These are phyloP conservation scores for Inga laurina DNA, from an alignment of 306 rosid genomes.

Conservation along the genomic window DNA sequence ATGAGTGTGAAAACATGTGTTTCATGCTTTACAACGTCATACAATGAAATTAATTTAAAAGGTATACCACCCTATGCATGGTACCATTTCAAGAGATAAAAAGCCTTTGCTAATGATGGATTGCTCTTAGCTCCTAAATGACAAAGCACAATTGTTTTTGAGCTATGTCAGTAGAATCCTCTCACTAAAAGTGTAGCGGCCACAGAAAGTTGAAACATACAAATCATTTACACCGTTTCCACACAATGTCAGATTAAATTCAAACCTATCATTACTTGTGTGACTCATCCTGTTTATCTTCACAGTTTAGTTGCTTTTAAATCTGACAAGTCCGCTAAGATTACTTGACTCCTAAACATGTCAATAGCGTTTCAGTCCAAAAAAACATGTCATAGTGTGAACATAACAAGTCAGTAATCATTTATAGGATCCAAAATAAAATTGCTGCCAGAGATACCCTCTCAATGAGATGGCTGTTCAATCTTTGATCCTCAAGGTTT, in stretches of 20 bases:
- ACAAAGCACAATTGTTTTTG: neutral
- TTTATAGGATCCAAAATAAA: neutral
- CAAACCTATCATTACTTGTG: neutral
- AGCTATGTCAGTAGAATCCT: neutral
- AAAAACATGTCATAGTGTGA: neutral
- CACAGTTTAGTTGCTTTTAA: neutral
- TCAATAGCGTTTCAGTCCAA: neutral
- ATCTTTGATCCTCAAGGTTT: neutral
- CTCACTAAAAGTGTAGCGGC: neutral
- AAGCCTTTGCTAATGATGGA: conserved; percentile 2
- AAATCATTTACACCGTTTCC: conserved; percentile 4
- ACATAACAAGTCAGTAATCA: neutral
- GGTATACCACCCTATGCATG: neutral
- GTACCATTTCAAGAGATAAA: neutral
- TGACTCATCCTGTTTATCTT: neutral
- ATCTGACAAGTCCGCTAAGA: neutral
- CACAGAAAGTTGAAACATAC: neutral
- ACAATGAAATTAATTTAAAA: neutral
- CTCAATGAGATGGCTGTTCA: neutral
- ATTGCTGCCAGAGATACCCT: neutral
- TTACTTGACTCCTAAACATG: neutral
- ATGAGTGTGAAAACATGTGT: neutral
- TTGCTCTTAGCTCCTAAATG: neutral
- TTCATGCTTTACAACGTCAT: conserved; percentile 5
- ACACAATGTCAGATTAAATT: neutral